phyloP scores from a whole-genome alignment of 176 grass and related monocot genomes.

The Musa schizocarpa region DNA sequence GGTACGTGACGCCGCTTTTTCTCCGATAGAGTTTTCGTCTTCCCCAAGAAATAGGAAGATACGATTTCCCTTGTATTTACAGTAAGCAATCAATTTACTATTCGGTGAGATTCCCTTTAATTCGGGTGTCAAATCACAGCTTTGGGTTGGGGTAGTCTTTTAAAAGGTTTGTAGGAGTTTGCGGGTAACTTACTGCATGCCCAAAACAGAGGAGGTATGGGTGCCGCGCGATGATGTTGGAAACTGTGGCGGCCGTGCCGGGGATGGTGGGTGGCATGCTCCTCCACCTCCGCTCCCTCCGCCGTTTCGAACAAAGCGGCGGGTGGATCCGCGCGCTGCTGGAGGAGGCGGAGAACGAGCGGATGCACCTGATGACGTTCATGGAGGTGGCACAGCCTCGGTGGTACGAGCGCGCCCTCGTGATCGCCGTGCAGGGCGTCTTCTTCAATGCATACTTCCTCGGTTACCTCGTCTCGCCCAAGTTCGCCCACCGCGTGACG shows the following conservation, averaged over 20 bases:
- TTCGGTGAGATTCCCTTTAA: too few relatives aligned
- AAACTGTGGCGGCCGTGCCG: slow-evolving; percentile 14
- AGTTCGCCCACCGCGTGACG: slow-evolving; percentile 9
- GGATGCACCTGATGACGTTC: slow-evolving; percentile 23
- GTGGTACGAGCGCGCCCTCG: slow-evolving; percentile 16
- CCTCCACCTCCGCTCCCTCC: slow-evolving; percentile 15
- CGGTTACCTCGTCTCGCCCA: slow-evolving; percentile 10
- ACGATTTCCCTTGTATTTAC: too few relatives aligned
- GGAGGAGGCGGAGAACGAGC: slow-evolving; percentile 18
- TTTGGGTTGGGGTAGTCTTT: too few relatives aligned
- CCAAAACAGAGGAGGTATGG: background rate
- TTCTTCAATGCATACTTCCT: slow-evolving; percentile 20
- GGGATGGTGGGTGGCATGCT: slow-evolving; percentile 17
- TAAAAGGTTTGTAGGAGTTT: background rate
- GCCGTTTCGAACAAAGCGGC: slow-evolving; percentile 15
- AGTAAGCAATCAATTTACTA: too few relatives aligned
- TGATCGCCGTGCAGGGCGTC: slow-evolving; percentile 7
- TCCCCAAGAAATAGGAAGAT: too few relatives aligned
- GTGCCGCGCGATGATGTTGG: slow-evolving; percentile 15
- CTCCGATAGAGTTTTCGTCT: too few relatives aligned
- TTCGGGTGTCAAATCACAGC: too few relatives aligned
- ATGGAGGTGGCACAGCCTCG: slow-evolving; percentile 15
- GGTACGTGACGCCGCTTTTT: background rate
- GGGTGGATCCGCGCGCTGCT: slow-evolving; percentile 16
- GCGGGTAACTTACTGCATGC: background rate